Evolutionary conservation across 73 alveolate species (phyloP).

Genomic region (Paramecium octaurelia): DNA sequence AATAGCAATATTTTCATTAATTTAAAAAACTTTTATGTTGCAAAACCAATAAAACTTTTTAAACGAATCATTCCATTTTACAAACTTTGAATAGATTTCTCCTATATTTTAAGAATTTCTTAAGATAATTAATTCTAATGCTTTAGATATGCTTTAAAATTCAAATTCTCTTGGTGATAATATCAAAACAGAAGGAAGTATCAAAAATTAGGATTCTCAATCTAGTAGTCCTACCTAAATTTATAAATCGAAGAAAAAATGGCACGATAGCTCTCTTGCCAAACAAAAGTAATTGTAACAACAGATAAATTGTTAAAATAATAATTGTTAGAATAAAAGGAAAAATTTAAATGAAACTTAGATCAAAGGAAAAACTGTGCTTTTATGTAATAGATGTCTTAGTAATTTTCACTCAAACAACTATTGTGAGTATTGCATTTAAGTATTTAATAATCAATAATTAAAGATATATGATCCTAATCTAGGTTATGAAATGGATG

Average conservation of each 20-base stretch:
- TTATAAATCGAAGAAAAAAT: neutral
- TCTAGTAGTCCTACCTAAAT: neutral
- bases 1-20: neutral
- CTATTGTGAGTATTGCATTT: constrained; percentile 18
- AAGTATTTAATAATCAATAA: neutral
- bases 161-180: neutral
- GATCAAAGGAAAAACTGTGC: neutral
- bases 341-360: neutral
- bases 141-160: neutral
- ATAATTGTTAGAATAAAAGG: constrained; percentile 11
- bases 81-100: neutral
- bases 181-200: neutral
- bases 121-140: neutral
- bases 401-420: neutral
- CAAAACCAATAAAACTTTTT: neutral
- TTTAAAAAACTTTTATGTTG: neutral
- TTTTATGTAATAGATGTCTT: neutral
- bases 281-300: neutral
- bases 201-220: neutral
- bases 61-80: neutral
- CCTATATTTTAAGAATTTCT: neutral
- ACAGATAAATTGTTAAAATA: constrained; percentile 1
- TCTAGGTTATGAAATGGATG: constrained; percentile 19
- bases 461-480: constrained; percentile 12
- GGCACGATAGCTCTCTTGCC: neutral